Percentiles rank a stretch among this genome's conserved stretches.
phyloP scores from a whole-genome alignment of 2,329 filamentous ascomycete species.

The Exophiala sp. region DNA sequence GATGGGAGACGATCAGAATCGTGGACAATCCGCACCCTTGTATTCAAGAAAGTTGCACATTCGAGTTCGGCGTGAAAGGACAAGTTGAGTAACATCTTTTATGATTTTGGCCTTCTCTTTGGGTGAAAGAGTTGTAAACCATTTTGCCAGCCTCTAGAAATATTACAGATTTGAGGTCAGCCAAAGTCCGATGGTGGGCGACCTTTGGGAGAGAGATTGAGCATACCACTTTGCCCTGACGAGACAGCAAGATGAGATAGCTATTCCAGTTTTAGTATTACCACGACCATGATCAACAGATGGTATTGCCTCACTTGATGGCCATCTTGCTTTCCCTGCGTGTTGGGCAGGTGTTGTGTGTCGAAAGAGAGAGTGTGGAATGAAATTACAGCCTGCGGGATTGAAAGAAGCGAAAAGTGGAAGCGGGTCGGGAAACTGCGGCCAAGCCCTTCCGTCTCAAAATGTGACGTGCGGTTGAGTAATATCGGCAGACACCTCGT shows the following conservation, averaged over 20 bases:
- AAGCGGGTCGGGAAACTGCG: conserved; percentile 3
- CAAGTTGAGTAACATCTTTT: conserved; percentile 97
- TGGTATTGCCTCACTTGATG: conserved; percentile 47
- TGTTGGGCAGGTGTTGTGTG: background rate
- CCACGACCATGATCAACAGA: conserved; percentile 4
- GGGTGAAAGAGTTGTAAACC: conserved; percentile 96
- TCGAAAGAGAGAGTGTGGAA: background rate
- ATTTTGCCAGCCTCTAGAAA: conserved; percentile 88
- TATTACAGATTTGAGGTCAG: conserved; percentile 31
- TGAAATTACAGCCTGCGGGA: background rate
- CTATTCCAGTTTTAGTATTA: conserved; percentile 46
- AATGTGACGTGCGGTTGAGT: background rate
- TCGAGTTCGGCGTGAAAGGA: conserved; percentile 88
- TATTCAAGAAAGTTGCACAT: conserved; percentile 99
- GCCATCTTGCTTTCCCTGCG: conserved; percentile 42
- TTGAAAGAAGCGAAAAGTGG: background rate
- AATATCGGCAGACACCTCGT: background rate
- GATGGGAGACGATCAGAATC: conserved; percentile 6
- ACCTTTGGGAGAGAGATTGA: conserved; percentile 29
- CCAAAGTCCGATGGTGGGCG: conserved; percentile 35
- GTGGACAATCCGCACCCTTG: conserved; percentile 63
- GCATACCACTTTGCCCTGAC: conserved; percentile 98
- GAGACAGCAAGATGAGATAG: conserved; percentile 94
- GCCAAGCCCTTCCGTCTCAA: background rate
- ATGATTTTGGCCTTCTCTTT: conserved; percentile 99